Evolutionary conservation across 805 yeast species (phyloP).

Genomic region (Pichia paraexigua): DNA sequence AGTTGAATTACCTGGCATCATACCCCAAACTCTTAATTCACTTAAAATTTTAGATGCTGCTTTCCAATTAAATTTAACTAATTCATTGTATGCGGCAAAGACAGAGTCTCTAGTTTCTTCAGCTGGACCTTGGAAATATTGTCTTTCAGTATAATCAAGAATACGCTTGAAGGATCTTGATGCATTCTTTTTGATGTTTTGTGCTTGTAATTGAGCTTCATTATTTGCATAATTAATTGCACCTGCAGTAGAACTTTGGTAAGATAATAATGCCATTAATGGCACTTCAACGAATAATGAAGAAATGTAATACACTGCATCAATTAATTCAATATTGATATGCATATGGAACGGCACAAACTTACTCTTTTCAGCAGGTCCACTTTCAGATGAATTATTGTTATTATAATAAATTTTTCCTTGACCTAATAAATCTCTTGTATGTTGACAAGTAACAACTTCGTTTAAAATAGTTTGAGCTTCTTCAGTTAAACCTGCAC

Average conservation of each 20-base stretch:
- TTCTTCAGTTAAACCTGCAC: conserved; percentile 77
- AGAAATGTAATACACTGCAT: conserved; percentile 86
- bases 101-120: conserved; percentile 92
- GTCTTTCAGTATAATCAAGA: conserved; percentile 88
- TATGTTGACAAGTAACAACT: conserved; percentile 75
- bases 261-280: conserved; percentile 46
- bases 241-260: conserved; percentile 39
- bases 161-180: conserved; percentile 79
- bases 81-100: conserved; percentile 83
- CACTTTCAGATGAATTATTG: background rate
- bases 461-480: conserved; percentile 83
- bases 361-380: conserved; percentile 55
- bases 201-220: conserved; percentile 12
- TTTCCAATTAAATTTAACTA: conserved; percentile 87
- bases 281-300: conserved; percentile 91
- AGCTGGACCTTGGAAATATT: conserved; percentile 94
- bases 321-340: conserved; percentile 89
- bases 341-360: conserved; percentile 97
- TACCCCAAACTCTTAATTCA: conserved; percentile 74
- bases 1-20: conserved; percentile 41
- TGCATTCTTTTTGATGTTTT: conserved; percentile 10
- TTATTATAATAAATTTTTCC: conserved; percentile 31
- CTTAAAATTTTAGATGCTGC: conserved; percentile 63
- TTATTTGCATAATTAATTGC: conserved; percentile 8
- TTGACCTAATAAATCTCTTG: conserved; percentile 91